A percentile compares a stretch with the other conserved stretches of the same genome.
Evolutionary conservation across 805 yeast species (phyloP).

Genomic region (Starmerella cellae): DNA sequence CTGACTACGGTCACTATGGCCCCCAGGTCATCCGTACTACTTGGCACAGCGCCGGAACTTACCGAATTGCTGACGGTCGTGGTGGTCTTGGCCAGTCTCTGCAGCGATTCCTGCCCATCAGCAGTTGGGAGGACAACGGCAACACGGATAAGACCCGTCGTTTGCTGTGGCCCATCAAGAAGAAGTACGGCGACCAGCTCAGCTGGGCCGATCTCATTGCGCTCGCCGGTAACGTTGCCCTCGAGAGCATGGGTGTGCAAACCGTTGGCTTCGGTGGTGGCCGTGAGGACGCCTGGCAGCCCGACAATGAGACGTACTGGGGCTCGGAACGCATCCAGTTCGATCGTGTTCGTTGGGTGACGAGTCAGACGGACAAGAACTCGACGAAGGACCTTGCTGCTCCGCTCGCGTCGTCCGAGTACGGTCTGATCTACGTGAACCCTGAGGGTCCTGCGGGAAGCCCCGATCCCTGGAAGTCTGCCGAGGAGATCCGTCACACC

Average conservation of each 20-base stretch:
- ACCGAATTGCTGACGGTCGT: constrained; percentile 19
- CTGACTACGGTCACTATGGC: constrained; percentile 19
- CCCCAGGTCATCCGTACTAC: constrained; percentile 16
- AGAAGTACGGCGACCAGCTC: constrained; percentile 18
- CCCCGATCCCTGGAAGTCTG: constrained; percentile 15
- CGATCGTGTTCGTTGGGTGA: constrained; percentile 14
- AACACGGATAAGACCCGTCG: constrained; percentile 19
- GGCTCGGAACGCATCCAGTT: constrained; percentile 11
- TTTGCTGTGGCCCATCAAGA: constrained; percentile 18
- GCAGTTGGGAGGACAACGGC: constrained; percentile 17
- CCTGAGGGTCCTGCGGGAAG: constrained; percentile 18
- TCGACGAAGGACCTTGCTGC: constrained; percentile 9
- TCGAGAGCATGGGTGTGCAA: constrained; percentile 16
- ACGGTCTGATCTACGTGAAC: constrained; percentile 17
- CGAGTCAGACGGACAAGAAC: constrained; percentile 3
- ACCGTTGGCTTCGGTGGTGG: constrained; percentile 16
- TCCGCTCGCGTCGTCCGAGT: constrained; percentile 13
- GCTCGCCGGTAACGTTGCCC: constrained; percentile 17
- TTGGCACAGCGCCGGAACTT: constrained; percentile 19
- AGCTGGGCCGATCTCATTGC: constrained; percentile 17
- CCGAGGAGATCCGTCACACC: constrained; percentile 15
- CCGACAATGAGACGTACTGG: constrained; percentile 17
- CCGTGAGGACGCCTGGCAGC: constrained; percentile 15
- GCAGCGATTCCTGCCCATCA: constrained; percentile 17
- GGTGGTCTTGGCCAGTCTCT: constrained; percentile 16